Percentiles rank a stretch among this genome's conserved stretches.
Evolutionary conservation across 1,284 basidiomycete genomes (phyloP).

Genomic region (Ustilago esculenta): DNA sequence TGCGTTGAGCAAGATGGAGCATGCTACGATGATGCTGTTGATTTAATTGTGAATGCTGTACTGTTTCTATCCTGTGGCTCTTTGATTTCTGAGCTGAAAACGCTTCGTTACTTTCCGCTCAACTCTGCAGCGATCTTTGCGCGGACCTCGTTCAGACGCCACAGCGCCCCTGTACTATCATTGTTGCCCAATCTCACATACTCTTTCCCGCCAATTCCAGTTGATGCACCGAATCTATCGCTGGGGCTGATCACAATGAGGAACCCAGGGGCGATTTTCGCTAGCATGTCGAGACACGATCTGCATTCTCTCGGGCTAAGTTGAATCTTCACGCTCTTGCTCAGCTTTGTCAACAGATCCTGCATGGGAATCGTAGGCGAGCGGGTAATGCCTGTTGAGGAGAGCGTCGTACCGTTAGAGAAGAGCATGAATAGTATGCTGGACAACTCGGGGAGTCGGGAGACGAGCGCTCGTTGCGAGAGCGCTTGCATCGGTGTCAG

Average conservation of each 20-base stretch:
- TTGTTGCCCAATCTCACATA: conserved; percentile 30
- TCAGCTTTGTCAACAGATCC: conserved; percentile 36
- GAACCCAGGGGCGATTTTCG: conserved; percentile 48
- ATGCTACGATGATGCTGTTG: too few relatives aligned
- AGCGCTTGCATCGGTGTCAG: conserved; percentile 33
- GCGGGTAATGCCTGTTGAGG: conserved; percentile 18
- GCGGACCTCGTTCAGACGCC: conserved; percentile 26
- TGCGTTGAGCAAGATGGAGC: too few relatives aligned
- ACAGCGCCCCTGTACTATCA: conserved; percentile 6
- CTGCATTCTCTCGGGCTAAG: conserved; percentile 48
- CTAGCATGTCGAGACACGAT: conserved; percentile 31
- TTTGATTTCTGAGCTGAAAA: too few relatives aligned
- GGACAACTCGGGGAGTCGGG: conserved; percentile 47
- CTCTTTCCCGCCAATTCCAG: conserved; percentile 12
- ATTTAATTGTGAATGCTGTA: too few relatives aligned
- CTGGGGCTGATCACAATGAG: conserved; percentile 26
- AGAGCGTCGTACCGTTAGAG: conserved; percentile 36
- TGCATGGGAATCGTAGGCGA: conserved; percentile 43
- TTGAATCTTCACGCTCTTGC: conserved; percentile 43
- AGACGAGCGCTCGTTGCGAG: conserved; percentile 41
- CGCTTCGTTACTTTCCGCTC: conserved; percentile 12
- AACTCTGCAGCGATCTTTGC: conserved; percentile 17
- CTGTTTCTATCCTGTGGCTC: too few relatives aligned
- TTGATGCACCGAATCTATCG: not conserved
- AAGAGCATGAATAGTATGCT: conserved; percentile 57